These are phyloP conservation scores for Scheffersomyces ergatensis DNA, from an alignment of 805 yeast genomes.

Conservation along the genomic window DNA sequence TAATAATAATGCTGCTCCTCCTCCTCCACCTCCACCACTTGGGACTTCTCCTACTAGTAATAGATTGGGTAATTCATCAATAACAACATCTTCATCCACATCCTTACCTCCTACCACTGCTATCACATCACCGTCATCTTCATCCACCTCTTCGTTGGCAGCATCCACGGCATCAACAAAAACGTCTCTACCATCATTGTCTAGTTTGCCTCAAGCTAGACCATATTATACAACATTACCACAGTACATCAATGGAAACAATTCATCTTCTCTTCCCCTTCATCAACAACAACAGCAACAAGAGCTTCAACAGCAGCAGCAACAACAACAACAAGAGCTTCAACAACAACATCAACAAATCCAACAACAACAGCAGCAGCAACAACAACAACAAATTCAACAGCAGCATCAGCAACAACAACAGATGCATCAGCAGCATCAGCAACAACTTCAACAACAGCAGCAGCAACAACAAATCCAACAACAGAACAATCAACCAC, in stretches of 20 bases:
- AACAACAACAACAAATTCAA: not conserved
- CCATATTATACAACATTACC: not conserved
- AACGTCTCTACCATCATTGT: not conserved
- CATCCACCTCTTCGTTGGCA: not conserved
- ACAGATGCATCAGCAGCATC: not conserved
- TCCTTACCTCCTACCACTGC: not conserved
- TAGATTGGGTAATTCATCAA: too few relatives aligned
- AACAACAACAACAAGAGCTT: conserved; percentile 1
- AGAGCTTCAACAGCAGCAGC: not conserved
- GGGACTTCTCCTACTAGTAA: too few relatives aligned
- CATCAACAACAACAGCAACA: too few relatives aligned
- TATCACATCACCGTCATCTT: not conserved
- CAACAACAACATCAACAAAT: conserved; percentile 4
- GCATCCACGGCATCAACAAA: not conserved
- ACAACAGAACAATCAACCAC: conserved; percentile 3
- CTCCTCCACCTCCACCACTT: too few relatives aligned
- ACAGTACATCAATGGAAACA: not conserved
- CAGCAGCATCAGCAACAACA: conserved; percentile 16
- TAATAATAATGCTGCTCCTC: conserved; percentile 6
- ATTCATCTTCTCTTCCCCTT: too few relatives aligned
- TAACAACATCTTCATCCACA: too few relatives aligned
- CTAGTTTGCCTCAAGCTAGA: not conserved
- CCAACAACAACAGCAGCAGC: conserved; percentile 4
- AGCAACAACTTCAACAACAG: not conserved
- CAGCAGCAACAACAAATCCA: not conserved